Evolutionary conservation across 2,329 filamentous ascomycete genomes (phyloP), one percentile per base, ranked within the genome.

Genomic region (Metarhizium robertsii): DNA sequence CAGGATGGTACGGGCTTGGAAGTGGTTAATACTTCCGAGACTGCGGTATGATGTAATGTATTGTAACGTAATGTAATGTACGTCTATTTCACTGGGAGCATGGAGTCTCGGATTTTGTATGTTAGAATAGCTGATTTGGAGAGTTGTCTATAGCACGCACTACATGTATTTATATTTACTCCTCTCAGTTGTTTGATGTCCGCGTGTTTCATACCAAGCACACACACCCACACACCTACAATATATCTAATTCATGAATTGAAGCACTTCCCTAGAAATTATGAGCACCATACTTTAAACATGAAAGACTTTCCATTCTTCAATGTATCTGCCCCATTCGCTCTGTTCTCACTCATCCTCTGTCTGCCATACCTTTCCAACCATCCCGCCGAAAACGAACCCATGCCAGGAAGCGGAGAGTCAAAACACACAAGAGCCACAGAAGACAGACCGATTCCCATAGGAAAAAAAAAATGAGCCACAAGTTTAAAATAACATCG

Each of bases 1-100:
- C 79, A 81, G 13, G 83, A 84, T 57, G 79, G 77, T 38, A 73
- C 76, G 46, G 80, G 80, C 0, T 68, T 90, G 54, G 76, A 81
- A 43, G 76, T 88, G 25, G 46, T 62, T 5, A 58, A 61, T 49
- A 56, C 63, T 30, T 54, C 65, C 8, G 62, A 63, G 5, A 38
- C 18, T 6, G 43, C 18, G 6, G 11, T 25, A 5, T 51, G 25
- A 53, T 14, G 2, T 10, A 38, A 38, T 8, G 50, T 18, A 6
- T 14, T 30, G 13, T 10, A 30, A 48, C 16, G 45, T 48, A 18
- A 48, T 48, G 45, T 48, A 18, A 48, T 48, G 45, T 30, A 30
- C 30, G 20, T 48, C 14, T 40, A 5, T 16, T 11, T 30, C 10
- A 29, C 18, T 16, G 45, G 45, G 14, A 30, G 25, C 20, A 53